Base-by-base conservation (phyloP, 2,329 filamentous ascomycete genomes). In the Penicillium palitans region DNA sequence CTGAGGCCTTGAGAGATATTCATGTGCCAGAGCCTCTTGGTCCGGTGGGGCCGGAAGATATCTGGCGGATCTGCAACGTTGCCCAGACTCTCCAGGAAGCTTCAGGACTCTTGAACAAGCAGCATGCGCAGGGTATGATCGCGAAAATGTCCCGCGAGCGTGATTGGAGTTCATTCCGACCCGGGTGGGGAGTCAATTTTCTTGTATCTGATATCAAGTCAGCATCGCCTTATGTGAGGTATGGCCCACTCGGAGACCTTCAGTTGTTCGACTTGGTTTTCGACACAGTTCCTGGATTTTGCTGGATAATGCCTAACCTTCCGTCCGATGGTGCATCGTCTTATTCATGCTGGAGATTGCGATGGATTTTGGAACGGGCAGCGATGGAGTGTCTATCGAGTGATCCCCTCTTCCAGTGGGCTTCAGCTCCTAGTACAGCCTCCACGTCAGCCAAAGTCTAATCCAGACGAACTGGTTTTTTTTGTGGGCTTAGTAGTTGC, bases 91-190 rank as follows among this genome's bases (percentile, higher is more conserved):
- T 52, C 15, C 50, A 45, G 19, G 39, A 52, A 29, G 15, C 3
- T 9, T 33, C 29, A 6, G 9, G 10, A n/a, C 27, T 1, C 9
- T 7, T 52, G 6, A 17, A 45, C 10, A 35, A 31, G 10, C 5
- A 35, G 25, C 6, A 15, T 24, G 7, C 29, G 0, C 6, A 52
- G 21, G 40, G 50, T 3, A 25, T 25, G 6, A n/a, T 52, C 7
- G 50, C 50, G 9, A 52, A 6, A 25, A 42, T 52, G 15, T 19
- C 27, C 10, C n/a, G 3, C 10, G 5, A 19, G 6, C 15, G 7
- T 35, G 50, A 52, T 45, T 52, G 50, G 39, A 15, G 27, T 27
- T 52, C 50, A 9, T 35, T 52, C 29, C 19, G 10, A 33, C 50
- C 50, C 1, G 29, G 29, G 4, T 35, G 21, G 29, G 50, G 50